phyloP scores from a whole-genome alignment of 140 eudicot genomes.

The Stevia rebaudiana region DNA sequence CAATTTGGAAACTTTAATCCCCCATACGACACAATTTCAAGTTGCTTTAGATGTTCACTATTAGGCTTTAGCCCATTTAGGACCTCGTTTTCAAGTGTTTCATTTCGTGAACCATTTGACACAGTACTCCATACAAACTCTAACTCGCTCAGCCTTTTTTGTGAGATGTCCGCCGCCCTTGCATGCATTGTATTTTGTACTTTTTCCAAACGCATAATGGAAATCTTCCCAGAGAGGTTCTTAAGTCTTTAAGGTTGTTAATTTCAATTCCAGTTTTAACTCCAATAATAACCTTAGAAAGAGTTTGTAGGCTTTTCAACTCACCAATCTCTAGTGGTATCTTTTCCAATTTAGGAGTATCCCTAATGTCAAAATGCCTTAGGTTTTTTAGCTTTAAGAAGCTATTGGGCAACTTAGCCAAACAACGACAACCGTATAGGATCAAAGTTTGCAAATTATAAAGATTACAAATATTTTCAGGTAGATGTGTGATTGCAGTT shows the following conservation, averaged over 20 bases:
- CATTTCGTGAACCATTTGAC: neutral
- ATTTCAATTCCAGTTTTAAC: neutral
- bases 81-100: neutral
- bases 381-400: constrained; percentile 16
- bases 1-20: neutral
- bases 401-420: constrained; percentile 7
- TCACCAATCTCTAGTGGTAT: constrained; percentile 16
- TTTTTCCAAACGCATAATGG: constrained; percentile 21
- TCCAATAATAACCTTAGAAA: neutral
- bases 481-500: constrained; percentile 17
- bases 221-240: constrained; percentile 7
- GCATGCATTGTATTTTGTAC: constrained; percentile 15
- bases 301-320: constrained; percentile 26
- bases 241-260: neutral
- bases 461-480: constrained; percentile 18
- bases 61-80: neutral
- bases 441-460: constrained; percentile 27
- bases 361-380: constrained; percentile 25
- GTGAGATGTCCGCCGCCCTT: constrained; percentile 15
- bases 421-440: neutral
- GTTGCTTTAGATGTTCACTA: neutral
- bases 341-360: neutral
- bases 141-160: constrained; percentile 16
- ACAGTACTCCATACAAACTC: constrained; percentile 6
- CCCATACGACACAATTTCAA: neutral